Evolutionary conservation across 257 asterid genomes (phyloP), one percentile per base, ranked within the genome.

Genomic region (Forsythia suspensa): DNA sequence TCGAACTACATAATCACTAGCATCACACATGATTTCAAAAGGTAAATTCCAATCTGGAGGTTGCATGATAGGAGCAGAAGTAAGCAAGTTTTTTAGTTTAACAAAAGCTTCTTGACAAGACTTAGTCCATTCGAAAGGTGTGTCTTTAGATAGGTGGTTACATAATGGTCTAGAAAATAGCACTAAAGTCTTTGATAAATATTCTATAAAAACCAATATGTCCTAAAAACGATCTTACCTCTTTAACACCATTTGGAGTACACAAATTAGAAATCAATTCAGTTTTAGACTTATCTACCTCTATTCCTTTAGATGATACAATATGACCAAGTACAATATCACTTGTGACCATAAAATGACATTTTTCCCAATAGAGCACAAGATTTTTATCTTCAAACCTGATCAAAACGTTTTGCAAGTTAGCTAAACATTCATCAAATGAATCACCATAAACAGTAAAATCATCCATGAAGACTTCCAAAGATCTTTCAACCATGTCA

Each of bases 21-120:
- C 84, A 70, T 76, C 80, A 69, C 77, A 75, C 77, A 80, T 80
- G 37, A 80, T 63, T 42, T 80, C 83, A 52, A 80, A 80, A 5
- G 79, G 80, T 3, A 74, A 12, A 15, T 4, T 46, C 76, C 80
- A 80, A n/a, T 80, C 59, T 38, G 76, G 76, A 16, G 80, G 29
- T 8, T 43, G 61, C 13, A 70, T 39, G 34, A 38, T 52, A 0
- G 65, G 80, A 5, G 76, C 65, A 16, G 72, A 29, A 4, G 61
- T 65, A 4, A 80, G 57, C 4, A 10, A 18, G 4, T 48, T 16
- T n/a, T 43, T 68, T 9, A 74, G 11, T 20, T 9, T n/a, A 0
- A 67, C 12, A 69, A 80, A 80, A 12, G 80, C 55, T 13, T 29
- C 9, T n/a, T 41, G 29, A 48, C 80, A 80, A 11, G 24, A 36